Conservation (phyloP, 2,329 filamentous ascomycete species). For the Eutypa lata region DNA sequence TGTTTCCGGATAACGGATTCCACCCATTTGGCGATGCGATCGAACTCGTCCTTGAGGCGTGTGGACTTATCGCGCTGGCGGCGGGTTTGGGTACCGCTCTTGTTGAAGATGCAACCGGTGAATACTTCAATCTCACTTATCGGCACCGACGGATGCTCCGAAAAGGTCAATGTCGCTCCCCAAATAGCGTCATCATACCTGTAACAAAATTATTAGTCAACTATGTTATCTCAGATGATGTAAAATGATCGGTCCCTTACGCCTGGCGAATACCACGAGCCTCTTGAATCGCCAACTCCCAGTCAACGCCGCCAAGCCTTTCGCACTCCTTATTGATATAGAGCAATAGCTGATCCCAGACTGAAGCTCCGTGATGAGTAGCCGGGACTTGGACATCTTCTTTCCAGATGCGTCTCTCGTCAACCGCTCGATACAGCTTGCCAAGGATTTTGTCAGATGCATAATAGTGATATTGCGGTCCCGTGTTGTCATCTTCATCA, state of each 20-base stretch:
- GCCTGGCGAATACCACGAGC: constrained; percentile 43
- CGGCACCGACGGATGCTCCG: constrained; percentile 41
- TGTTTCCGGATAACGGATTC: constrained; percentile 34
- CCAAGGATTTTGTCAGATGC: constrained; percentile 67
- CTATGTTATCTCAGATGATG: too few relatives aligned
- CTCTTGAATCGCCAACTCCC: constrained; percentile 31
- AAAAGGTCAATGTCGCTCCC: constrained; percentile 39
- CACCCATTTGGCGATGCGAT: constrained; percentile 41
- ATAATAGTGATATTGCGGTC: constrained; percentile 56
- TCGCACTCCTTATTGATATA: constrained; percentile 26
- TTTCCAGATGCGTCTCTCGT: constrained; percentile 66
- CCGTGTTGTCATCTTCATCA: constrained; percentile 45
- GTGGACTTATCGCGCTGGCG: constrained; percentile 50
- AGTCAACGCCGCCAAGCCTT: constrained; percentile 29
- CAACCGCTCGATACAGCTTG: constrained; percentile 66
- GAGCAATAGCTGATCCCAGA: constrained; percentile 42
- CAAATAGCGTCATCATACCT: constrained; percentile 46
- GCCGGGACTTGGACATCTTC: constrained; percentile 39
- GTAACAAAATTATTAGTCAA: not conserved
- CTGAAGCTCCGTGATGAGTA: constrained; percentile 24
- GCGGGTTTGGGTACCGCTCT: constrained; percentile 43
- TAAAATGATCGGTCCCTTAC: constrained; percentile 30
- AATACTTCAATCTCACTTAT: constrained; percentile 53
- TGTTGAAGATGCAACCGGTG: constrained; percentile 54
- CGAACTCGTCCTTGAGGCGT: constrained; percentile 50